A percentile compares a stretch with the other conserved stretches of the same genome.
phyloP scores from a whole-genome alignment of 2,329 filamentous ascomycete genomes.

The Metarhizium brunneum region DNA sequence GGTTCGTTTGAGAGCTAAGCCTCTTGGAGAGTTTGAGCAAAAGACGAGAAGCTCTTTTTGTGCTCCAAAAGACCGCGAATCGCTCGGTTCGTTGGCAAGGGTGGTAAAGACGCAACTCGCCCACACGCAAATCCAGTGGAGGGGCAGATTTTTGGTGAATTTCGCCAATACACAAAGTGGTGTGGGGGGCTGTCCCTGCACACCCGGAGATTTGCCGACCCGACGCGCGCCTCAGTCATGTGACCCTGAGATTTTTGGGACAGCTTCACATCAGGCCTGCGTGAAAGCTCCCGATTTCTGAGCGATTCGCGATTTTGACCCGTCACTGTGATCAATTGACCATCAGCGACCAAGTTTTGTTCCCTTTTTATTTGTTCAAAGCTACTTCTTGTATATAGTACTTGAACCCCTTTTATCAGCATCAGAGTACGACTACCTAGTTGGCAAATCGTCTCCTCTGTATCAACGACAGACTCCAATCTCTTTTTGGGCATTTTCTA shows the following conservation, averaged over 20 bases:
- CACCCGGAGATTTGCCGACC: constrained; percentile 24
- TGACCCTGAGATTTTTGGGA: constrained; percentile 24
- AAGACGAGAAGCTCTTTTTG: not conserved
- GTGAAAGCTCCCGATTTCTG: not conserved
- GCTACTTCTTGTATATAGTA: too few relatives aligned
- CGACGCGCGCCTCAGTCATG: constrained; percentile 20
- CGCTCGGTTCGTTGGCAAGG: constrained; percentile 5
- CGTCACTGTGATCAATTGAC: too few relatives aligned
- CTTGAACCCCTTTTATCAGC: not conserved
- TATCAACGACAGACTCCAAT: not conserved
- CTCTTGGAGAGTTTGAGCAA: constrained; percentile 1
- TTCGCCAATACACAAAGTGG: constrained; percentile 28
- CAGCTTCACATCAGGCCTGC: not conserved
- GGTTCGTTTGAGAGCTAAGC: not conserved
- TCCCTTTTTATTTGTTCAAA: too few relatives aligned
- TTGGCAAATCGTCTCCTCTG: too few relatives aligned
- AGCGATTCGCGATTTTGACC: not conserved
- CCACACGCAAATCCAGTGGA: constrained; percentile 19
- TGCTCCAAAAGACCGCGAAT: not conserved
- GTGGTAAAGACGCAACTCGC: constrained; percentile 6
- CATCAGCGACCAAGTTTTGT: too few relatives aligned
- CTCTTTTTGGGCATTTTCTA: not conserved
- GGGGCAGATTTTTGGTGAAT: constrained; percentile 33
- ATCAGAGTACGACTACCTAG: not conserved
- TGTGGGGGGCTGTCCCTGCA: constrained; percentile 19